A percentile compares a stretch with the other conserved stretches of the same genome.
Evolutionary conservation across 495 filamentous ascomycete genomes (phyloP).

Genomic region (Penicillium atrosanguineum): DNA sequence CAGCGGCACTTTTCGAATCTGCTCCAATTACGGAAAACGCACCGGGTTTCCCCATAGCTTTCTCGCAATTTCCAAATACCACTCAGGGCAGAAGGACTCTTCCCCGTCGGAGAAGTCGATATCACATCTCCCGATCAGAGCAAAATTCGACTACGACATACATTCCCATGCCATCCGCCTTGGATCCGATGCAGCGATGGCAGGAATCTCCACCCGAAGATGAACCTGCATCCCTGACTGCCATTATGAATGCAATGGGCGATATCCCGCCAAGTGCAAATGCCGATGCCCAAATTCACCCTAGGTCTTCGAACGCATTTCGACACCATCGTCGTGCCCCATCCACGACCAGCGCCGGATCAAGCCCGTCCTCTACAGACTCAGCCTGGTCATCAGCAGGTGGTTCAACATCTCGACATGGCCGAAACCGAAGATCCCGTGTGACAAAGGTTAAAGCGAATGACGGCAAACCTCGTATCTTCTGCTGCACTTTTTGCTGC

Average conservation of each 20-base stretch:
- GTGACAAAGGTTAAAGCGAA: constrained; percentile 53
- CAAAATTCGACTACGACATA: neutral
- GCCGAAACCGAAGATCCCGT: constrained; percentile 34
- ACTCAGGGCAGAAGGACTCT: neutral
- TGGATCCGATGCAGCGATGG: constrained; percentile 68
- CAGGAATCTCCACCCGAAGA: constrained; percentile 72
- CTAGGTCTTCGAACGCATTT: constrained; percentile 46
- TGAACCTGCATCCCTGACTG: constrained; percentile 70
- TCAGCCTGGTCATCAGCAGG: constrained; percentile 4
- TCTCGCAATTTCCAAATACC: neutral
- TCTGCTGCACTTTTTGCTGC: constrained; percentile 78
- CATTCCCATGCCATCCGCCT: neutral
- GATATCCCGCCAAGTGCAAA: constrained; percentile 17
- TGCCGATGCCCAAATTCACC: neutral
- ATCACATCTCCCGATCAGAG: neutral
- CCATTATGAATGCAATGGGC: constrained; percentile 65
- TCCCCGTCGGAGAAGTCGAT: neutral
- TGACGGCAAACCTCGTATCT: constrained; percentile 27
- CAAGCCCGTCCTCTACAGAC: constrained; percentile 4
- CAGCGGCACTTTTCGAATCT: too few relatives aligned
- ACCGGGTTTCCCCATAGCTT: too few relatives aligned
- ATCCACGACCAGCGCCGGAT: neutral
- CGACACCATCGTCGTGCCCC: constrained; percentile 56
- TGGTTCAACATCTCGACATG: neutral
- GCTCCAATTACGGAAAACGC: too few relatives aligned